Evolutionary conservation across 2,329 filamentous ascomycete genomes (phyloP).

Genomic region (Xylariaceae sp.): DNA sequence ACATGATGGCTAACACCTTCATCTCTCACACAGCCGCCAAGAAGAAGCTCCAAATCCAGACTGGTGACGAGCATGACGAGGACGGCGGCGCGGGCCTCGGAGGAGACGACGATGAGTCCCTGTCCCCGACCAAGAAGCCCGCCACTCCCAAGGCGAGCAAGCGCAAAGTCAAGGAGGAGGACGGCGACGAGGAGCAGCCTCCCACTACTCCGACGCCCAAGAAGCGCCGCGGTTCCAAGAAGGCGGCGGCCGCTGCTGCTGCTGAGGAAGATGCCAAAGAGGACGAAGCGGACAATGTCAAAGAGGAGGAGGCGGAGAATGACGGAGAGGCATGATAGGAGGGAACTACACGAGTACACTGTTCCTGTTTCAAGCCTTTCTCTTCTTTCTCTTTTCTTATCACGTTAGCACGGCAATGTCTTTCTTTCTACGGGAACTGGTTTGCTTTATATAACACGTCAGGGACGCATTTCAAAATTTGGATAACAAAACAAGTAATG

Average conservation of each 20-base stretch:
- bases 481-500: too few relatives aligned
- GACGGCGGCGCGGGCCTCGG: neutral
- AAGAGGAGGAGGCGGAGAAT: neutral
- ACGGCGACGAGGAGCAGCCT: neutral
- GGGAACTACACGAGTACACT: neutral
- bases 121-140: neutral
- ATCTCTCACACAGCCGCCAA: constrained; percentile 1
- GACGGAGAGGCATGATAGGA: neutral
- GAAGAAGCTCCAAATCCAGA: neutral
- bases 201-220: neutral
- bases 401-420: neutral
- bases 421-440: neutral
- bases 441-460: neutral
- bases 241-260: neutral
- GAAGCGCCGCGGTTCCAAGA: neutral
- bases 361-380: neutral
- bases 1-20: neutral
- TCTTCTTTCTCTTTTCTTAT: neutral
- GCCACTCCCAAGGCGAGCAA: neutral
- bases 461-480: too few relatives aligned
- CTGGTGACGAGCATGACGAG: neutral
- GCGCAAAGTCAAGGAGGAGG: neutral
- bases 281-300: neutral
- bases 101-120: neutral
- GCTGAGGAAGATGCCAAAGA: neutral